Evolutionary conservation across 108 stramenopile species (phyloP), one percentile per base, ranked within the genome.

Genomic region (Conticribra guillardii): DNA sequence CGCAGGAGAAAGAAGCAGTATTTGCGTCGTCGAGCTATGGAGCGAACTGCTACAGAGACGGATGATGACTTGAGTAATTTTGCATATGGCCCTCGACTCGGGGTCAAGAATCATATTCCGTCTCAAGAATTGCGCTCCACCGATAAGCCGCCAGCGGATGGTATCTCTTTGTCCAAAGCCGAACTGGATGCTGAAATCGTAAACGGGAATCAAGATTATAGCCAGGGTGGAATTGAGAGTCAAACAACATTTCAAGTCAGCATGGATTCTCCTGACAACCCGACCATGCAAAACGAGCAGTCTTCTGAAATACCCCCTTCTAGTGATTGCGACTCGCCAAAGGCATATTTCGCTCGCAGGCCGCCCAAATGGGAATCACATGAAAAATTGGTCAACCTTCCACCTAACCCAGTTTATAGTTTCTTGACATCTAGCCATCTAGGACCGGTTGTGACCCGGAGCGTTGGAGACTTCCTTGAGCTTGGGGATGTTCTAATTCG

Each of bases 401-500:
- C 46, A 30, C 52, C 50, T n/a, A 23, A 50, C 22, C 48, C 21
- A 0, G 53, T 14, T 7, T 24, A 19, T 22, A n/a, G 41, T 50
- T 55, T 63, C 44, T 44, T 63, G 37, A 48, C 61, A 9, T 33
- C 71, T 11, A 63, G 60, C 46, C 61, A 63, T 26, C 32, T 63
- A 4, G 71, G 71, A 29, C 61, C 60, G 30, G 52, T 63, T 14
- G 37, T 54, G 51, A 45, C 41, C 15, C 22, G 23, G 9, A 47
- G 24, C 14, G 14, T 11, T 3, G 18, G 16, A 15, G 32, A 41
- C 2, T 47, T 23, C 7, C 34, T 72, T 24, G 60, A 63, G 54
- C 22, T 72, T 4, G 71, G 61, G 28, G 71, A 72, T 54, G 60
- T 72, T 27, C 50, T 72, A 9, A 53, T 72, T 54, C 60, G 71